phyloP scores from a whole-genome alignment of 2,329 filamentous ascomycete species.

The Amesomyces nigricolor region DNA sequence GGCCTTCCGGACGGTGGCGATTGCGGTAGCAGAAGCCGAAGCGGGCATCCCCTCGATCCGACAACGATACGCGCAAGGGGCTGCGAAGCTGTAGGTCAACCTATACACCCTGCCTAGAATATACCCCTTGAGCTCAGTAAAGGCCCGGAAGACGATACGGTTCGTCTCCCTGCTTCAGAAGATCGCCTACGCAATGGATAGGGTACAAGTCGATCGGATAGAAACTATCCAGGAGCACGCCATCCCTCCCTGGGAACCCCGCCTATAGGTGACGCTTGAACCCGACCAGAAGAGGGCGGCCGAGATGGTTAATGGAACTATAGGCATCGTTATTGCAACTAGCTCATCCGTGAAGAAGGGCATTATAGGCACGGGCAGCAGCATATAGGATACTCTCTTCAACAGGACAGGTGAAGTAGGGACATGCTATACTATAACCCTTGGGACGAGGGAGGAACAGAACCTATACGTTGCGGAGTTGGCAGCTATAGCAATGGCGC shows the following conservation, averaged over 20 bases:
- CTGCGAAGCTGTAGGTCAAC: conserved; percentile 20
- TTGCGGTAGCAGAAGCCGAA: no score
- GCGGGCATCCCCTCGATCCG: no score
- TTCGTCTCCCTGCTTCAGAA: conserved; percentile 16
- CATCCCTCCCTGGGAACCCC: conserved; percentile 11
- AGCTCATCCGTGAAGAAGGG: conserved; percentile 11
- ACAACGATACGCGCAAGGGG: conserved; percentile 1
- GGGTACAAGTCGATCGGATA: conserved; percentile 5
- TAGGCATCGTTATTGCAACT: conserved; percentile 11
- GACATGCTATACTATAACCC: conserved; percentile 7
- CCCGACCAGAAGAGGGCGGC: background rate
- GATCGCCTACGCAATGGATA: conserved; percentile 8
- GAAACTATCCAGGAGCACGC: conserved; percentile 11
- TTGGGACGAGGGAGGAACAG: conserved; percentile 7
- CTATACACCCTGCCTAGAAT: conserved; percentile 10
- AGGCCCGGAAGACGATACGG: background rate
- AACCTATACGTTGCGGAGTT: no score
- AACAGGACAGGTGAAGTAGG: conserved; percentile 1
- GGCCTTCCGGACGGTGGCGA: no score
- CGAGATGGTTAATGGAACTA: conserved; percentile 3
- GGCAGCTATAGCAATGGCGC: no score
- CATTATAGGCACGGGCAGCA: conserved; percentile 11
- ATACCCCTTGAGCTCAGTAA: conserved; percentile 18
- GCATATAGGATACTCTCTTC: conserved; percentile 8
- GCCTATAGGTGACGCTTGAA: background rate